phyloP scores from a whole-genome alignment of 2,329 filamentous ascomycete genomes.

The Neopestalotiopsis sp. region DNA sequence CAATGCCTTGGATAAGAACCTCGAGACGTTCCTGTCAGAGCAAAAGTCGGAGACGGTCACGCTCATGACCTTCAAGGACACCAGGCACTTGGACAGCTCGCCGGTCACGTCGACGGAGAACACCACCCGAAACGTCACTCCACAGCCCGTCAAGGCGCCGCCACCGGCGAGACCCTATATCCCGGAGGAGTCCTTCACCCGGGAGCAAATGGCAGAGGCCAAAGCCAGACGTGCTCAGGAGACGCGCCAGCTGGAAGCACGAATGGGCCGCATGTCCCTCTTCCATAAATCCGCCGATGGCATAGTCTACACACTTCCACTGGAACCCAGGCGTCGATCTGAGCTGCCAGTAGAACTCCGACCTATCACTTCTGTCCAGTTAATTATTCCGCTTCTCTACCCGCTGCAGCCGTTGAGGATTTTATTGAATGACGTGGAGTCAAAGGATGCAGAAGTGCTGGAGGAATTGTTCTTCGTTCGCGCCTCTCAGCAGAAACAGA shows the following conservation, averaged over 20 bases:
- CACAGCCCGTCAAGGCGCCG: conserved; percentile 21
- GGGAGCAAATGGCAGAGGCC: conserved; percentile 66
- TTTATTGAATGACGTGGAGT: conserved; percentile 68
- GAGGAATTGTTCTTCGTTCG: conserved; percentile 70
- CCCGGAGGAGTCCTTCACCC: conserved; percentile 57
- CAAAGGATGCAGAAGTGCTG: conserved; percentile 64
- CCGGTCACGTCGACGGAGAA: conserved; percentile 24
- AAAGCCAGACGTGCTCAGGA: conserved; percentile 69
- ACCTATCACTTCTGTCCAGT: conserved; percentile 65
- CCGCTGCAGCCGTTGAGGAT: conserved; percentile 72
- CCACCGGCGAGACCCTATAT: conserved; percentile 39
- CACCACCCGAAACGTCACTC: conserved; percentile 18
- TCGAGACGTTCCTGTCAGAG: conserved; percentile 73
- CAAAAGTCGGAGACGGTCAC: conserved; percentile 77
- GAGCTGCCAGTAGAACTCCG: conserved; percentile 68
- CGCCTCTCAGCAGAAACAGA: conserved; percentile 59
- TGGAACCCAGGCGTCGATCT: conserved; percentile 67
- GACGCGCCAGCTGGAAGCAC: conserved; percentile 74
- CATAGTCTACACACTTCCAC: conserved; percentile 71
- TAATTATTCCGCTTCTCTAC: conserved; percentile 75
- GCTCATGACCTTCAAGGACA: conserved; percentile 66
- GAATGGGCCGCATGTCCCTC: conserved; percentile 70
- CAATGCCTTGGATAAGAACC: conserved; percentile 73
- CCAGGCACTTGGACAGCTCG: conserved; percentile 47
- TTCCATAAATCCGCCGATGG: conserved; percentile 76